Evolutionary conservation across 768 basidiomycete species (phyloP), one percentile per base, ranked within the genome.

Genomic region (Naganishia onofrii): DNA sequence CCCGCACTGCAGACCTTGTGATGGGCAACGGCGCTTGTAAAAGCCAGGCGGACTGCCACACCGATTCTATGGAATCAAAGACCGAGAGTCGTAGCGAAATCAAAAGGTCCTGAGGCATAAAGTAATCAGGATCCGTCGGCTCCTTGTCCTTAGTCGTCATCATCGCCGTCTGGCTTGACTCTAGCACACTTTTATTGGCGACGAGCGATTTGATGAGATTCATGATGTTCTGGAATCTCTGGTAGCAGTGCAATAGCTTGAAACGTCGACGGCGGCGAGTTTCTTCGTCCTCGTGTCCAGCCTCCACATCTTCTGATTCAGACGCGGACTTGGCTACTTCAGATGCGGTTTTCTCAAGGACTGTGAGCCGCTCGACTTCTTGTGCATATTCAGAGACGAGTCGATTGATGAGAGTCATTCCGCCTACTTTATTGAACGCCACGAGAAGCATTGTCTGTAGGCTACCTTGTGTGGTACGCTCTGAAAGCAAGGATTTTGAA

Each of bases 21-120:
- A 94, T 84, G 66, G 86, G 85, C 21, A 90, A 82, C 4, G 93
- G 92, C 0, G 90, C 87, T 19, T 76, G 66, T 3, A 87, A 83
- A 0, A 98, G 84, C 94, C 95, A 97, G 0, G 85, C 76, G 3
- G 92, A 86, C 68, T 88, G 85, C 96, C 96, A 98, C 23, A 93
- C 83, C 8, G 84, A 84, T 32, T 82, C 84, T 17, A 91, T 74
- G 15, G 90, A 78, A 0, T 93, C 91, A 26, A 93, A 81, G 26
- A 88, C 84, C 1, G 86, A 84, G 32, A 87, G 80, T 44, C 96
- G 88, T 70, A 95, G 83, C 70, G 85, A 87, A 73, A 98, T 88
- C 63, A 98, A 85, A 80, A 96, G 91, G 76, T 91, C 90, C 77
- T 89, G 88, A 0, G 92, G 86, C 74, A 93, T 90, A 71, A 95